A percentile compares a stretch with the other conserved stretches of the same genome.
phyloP scores from a whole-genome alignment of 148 eudicot genomes.

The Rhododendron simsii region DNA sequence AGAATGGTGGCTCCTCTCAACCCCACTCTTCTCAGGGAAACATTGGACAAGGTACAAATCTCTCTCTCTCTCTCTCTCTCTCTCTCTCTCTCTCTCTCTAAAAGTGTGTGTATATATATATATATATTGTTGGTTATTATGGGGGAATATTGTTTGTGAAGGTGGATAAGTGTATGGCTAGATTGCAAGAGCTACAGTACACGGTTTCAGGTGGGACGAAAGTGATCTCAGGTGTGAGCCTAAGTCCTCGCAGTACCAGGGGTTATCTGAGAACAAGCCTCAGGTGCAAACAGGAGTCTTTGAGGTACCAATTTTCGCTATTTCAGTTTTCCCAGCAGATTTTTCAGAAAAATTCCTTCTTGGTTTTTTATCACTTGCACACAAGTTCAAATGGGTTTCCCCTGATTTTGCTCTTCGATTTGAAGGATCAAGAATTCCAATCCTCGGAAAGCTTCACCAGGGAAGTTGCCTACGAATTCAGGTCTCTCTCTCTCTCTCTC shows the following conservation, averaged over 20 bases:
- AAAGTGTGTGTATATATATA: too few species aligned
- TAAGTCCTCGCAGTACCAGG: slow-evolving; percentile 66
- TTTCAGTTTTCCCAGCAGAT: not conserved
- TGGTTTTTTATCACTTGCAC: not conserved
- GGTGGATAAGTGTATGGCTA: slow-evolving; percentile 92
- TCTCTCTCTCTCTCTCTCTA: slow-evolving; percentile 3
- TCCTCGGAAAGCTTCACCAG: slow-evolving; percentile 63
- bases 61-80: not conserved
- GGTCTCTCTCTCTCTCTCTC: slow-evolving; percentile 31
- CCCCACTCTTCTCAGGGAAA: slow-evolving; percentile 71
- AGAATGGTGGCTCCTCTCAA: slow-evolving; percentile 67
- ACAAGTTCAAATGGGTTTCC: slow-evolving; percentile 8
- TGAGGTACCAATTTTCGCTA: slow-evolving; percentile 31
- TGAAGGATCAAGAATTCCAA: slow-evolving; percentile 49
- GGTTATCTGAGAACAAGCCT: slow-evolving; percentile 58
- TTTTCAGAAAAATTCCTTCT: not conserved
- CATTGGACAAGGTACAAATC: slow-evolving; percentile 62
- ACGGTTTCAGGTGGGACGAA: slow-evolving; percentile 75
- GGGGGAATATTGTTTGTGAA: slow-evolving; percentile 8
- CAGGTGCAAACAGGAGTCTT: slow-evolving; percentile 75
- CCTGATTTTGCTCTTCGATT: not conserved
- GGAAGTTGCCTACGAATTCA: slow-evolving; percentile 53
- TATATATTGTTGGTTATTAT: not conserved
- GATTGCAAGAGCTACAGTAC: slow-evolving; percentile 89
- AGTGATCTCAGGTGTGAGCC: slow-evolving; percentile 54